Conservation (phyloP, 371 early-diverging fungal species). For the Paraphysoderma sedebokerense region DNA sequence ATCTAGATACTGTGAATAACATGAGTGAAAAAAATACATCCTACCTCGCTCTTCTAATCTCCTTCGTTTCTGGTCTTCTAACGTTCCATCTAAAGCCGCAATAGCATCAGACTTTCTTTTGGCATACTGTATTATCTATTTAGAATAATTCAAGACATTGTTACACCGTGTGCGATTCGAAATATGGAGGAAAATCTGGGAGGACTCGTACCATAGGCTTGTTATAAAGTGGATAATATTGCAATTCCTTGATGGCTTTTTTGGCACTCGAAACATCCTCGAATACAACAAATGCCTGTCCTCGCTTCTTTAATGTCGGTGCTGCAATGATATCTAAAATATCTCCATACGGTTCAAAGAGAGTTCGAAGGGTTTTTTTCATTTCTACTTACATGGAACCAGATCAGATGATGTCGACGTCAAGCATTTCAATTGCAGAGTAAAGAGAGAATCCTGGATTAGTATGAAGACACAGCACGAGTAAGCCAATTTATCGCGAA, state of each 20-base stretch:
- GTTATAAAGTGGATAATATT: constrained; percentile 62
- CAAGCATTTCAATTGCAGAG: background rate
- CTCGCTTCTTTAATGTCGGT: constrained; percentile 62
- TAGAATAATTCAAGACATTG: background rate
- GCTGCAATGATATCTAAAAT: constrained; percentile 73
- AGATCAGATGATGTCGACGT: background rate
- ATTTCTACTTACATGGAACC: constrained; percentile 25
- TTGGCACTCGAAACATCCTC: constrained; percentile 54
- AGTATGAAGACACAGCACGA: background rate
- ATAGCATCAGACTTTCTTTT: constrained; percentile 62
- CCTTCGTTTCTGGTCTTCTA: constrained; percentile 27
- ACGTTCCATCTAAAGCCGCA: constrained; percentile 54
- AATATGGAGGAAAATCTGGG: background rate
- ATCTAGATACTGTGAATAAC: no score
- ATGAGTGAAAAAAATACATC: background rate
- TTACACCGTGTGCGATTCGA: background rate
- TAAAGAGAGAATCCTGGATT: constrained; percentile 4
- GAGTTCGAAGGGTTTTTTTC: constrained; percentile 50
- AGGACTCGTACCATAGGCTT: constrained; percentile 51
- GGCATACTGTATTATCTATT: constrained; percentile 56
- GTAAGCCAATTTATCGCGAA: constrained; percentile 9
- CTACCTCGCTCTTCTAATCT: constrained; percentile 40
- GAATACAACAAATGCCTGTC: constrained; percentile 91
- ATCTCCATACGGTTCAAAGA: constrained; percentile 74
- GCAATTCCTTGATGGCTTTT: constrained; percentile 67